phyloP scores from a whole-genome alignment of 2,329 filamentous ascomycete species.

The Colletotrichum salicis region DNA sequence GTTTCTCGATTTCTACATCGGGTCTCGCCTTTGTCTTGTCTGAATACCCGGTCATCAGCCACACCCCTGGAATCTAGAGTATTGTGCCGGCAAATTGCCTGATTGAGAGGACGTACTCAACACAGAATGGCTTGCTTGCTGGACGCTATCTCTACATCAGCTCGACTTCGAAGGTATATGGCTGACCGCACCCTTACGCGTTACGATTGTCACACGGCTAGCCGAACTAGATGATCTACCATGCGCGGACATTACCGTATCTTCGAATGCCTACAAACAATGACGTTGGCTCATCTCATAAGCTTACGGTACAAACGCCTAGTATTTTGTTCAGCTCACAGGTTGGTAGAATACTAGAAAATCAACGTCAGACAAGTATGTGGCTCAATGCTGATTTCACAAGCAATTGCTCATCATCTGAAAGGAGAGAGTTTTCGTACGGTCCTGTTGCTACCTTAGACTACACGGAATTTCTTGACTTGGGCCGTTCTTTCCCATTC shows the following conservation, averaged over 20 bases:
- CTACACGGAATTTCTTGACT: neutral
- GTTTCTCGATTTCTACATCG: neutral
- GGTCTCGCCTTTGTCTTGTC: constrained; percentile 5
- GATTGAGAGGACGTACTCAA: neutral
- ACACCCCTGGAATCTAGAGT: neutral
- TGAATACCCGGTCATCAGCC: neutral
- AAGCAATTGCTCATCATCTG: neutral
- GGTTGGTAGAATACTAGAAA: neutral
- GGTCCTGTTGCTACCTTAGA: too few relatives aligned
- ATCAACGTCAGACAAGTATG: neutral
- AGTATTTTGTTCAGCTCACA: neutral
- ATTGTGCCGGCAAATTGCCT: neutral
- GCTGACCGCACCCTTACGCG: too few relatives aligned
- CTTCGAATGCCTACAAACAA: neutral
- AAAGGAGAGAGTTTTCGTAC: neutral
- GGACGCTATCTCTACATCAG: too few relatives aligned
- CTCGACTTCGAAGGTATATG: too few relatives aligned
- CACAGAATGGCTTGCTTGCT: neutral
- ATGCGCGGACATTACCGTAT: neutral
- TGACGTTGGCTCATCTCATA: neutral
- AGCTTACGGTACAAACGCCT: neutral
- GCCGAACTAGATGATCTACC: neutral
- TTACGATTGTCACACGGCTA: too few relatives aligned
- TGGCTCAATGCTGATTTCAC: neutral
- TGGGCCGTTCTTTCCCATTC: neutral